These are phyloP conservation scores for Lepidium aucheri DNA, from an alignment of 345 rosid species.

Conservation along the genomic window DNA sequence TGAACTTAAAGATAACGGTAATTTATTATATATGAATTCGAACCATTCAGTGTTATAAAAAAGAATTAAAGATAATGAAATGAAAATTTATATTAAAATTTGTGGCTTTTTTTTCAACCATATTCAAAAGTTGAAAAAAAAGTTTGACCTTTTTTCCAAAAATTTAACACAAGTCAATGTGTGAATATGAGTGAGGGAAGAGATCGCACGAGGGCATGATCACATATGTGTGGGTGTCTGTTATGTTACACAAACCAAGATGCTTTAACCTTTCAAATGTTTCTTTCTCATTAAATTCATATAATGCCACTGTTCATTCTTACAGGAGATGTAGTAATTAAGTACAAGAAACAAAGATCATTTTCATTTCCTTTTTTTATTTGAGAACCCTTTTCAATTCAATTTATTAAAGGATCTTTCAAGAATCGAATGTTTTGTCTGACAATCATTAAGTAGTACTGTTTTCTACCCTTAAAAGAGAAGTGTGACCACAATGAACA, in stretches of 20 bases:
- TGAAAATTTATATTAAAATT: no score
- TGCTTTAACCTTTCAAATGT: slow-evolving; percentile 7
- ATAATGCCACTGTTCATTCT: slow-evolving; percentile 18
- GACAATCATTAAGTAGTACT: not conserved
- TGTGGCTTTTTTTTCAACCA: no score
- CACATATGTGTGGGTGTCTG: not conserved
- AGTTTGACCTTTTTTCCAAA: no score
- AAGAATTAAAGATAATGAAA: no score
- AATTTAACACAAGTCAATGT: no score
- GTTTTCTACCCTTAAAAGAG: not conserved
- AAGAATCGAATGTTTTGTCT: slow-evolving; percentile 9
- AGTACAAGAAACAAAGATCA: slow-evolving; percentile 7
- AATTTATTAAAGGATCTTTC: not conserved
- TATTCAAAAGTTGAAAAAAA: no score
- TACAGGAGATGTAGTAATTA: slow-evolving; percentile 12
- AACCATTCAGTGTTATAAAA: no score
- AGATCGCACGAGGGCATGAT: not conserved
- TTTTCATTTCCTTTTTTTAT: not conserved
- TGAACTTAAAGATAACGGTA: no score
- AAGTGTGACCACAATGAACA: not conserved
- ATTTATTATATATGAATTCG: no score
- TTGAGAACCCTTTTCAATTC: not conserved
- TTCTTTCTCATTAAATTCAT: slow-evolving; percentile 8
- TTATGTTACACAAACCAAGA: slow-evolving; percentile 6
- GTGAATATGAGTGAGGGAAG: not conserved